A percentile compares a stretch with the other conserved stretches of the same genome.
phyloP scores from a whole-genome alignment of 352 stramenopile genomes.

The Globisporangium orthogonon region DNA sequence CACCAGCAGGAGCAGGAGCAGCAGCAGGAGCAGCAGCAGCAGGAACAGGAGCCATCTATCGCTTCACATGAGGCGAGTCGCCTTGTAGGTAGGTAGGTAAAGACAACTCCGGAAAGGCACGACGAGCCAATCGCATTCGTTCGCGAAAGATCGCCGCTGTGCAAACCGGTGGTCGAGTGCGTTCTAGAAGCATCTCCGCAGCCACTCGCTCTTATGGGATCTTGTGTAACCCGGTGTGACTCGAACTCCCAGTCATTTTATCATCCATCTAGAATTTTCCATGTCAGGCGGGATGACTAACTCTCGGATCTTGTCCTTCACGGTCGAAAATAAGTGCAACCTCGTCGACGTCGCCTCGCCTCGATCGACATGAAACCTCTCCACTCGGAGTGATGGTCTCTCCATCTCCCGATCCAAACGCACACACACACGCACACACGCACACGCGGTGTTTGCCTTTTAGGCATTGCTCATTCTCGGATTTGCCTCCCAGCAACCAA shows the following conservation, averaged over 20 bases:
- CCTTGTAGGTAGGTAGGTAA: too few relatives aligned
- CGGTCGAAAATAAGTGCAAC: not conserved
- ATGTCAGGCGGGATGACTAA: constrained; percentile 20
- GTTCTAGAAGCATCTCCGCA: not conserved
- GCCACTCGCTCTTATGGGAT: not conserved
- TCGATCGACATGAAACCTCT: not conserved
- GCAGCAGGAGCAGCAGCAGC: too few relatives aligned
- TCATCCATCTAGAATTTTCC: constrained; percentile 66
- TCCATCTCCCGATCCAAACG: constrained; percentile 6
- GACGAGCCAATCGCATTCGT: too few relatives aligned
- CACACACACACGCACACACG: too few relatives aligned
- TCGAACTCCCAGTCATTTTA: not conserved
- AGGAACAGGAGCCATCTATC: too few relatives aligned
- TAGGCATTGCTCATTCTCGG: constrained; percentile 37
- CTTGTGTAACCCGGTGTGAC: not conserved
- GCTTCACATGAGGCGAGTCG: too few relatives aligned
- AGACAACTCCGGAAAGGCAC: too few relatives aligned
- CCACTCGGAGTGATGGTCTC: constrained; percentile 13
- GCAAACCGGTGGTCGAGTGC: not conserved
- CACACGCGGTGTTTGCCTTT: not conserved
- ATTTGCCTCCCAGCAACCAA: constrained; percentile 35
- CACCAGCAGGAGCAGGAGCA: too few relatives aligned
- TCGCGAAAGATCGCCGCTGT: not conserved
- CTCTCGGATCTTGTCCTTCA: constrained; percentile 8
- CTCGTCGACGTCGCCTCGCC: constrained; percentile 20